Conservation (phyloP, 2,329 filamentous ascomycete genomes). For the Cytospora piceae region DNA sequence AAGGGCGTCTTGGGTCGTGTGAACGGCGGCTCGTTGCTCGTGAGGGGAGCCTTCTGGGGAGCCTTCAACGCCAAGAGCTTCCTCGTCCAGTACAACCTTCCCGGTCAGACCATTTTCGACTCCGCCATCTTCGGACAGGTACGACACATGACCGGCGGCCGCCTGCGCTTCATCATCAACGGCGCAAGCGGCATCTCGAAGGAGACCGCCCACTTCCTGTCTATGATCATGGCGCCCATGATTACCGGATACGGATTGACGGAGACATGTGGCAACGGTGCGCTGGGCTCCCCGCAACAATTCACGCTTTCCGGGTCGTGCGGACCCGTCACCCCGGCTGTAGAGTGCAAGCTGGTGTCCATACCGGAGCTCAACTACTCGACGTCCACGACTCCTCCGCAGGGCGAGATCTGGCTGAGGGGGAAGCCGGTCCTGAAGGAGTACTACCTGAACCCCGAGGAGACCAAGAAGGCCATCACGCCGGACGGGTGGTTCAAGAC, state of each 20-base stretch:
- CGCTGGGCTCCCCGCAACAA: slow-evolving; percentile 80
- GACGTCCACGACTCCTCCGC: slow-evolving; percentile 71
- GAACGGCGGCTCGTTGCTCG: slow-evolving; percentile 69
- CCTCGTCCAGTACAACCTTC: slow-evolving; percentile 62
- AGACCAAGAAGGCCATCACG: slow-evolving; percentile 78
- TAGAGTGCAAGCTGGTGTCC: slow-evolving; percentile 92
- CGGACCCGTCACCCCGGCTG: slow-evolving; percentile 74
- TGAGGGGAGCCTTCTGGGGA: slow-evolving; percentile 77
- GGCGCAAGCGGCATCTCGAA: slow-evolving; percentile 89
- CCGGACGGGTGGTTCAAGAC: slow-evolving; percentile 96
- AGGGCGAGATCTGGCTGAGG: slow-evolving; percentile 91
- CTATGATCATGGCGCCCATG: slow-evolving; percentile 92
- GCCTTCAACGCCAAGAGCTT: slow-evolving; percentile 63
- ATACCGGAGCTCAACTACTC: slow-evolving; percentile 87
- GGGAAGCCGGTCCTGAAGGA: slow-evolving; percentile 74
- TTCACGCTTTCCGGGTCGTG: slow-evolving; percentile 74
- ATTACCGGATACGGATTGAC: slow-evolving; percentile 92
- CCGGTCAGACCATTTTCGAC: slow-evolving; percentile 74
- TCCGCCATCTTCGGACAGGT: slow-evolving; percentile 88
- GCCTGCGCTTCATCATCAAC: slow-evolving; percentile 88
- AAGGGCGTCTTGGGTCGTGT: slow-evolving; percentile 89
- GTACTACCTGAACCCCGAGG: slow-evolving; percentile 85
- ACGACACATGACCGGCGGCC: slow-evolving; percentile 85
- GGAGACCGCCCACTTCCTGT: slow-evolving; percentile 88
- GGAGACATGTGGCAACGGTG: slow-evolving; percentile 84